phyloP scores from a whole-genome alignment of 2,329 filamentous ascomycete species.

The Epichloe baconii region DNA sequence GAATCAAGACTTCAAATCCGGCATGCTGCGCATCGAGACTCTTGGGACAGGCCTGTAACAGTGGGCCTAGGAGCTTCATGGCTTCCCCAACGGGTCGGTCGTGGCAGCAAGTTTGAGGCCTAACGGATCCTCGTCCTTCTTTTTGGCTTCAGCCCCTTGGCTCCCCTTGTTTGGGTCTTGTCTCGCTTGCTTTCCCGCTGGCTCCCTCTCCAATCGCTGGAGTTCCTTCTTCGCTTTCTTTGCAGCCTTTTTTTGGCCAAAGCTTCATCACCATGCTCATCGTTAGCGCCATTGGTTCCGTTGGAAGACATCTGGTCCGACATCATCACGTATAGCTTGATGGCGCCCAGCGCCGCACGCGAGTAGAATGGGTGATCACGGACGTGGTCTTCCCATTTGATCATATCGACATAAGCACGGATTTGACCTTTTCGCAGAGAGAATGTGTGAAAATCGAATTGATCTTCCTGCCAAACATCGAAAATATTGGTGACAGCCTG shows the following conservation, averaged over 20 bases:
- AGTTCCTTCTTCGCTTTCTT: constrained; percentile 81
- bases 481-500: constrained; percentile 84
- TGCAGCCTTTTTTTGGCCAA: constrained; percentile 71
- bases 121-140: constrained; percentile 80
- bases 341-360: constrained; percentile 66
- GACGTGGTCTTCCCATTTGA: constrained; percentile 86
- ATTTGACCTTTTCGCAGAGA: constrained; percentile 95
- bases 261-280: constrained; percentile 39
- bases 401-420: constrained; percentile 87
- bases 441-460: constrained; percentile 98
- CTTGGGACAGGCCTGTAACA: constrained; percentile 72
- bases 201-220: constrained; percentile 54
- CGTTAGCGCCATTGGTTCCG: constrained; percentile 44
- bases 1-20: constrained; percentile 82
- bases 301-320: constrained; percentile 61
- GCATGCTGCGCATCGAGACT: constrained; percentile 70
- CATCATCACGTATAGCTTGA: constrained; percentile 68
- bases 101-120: constrained; percentile 72
- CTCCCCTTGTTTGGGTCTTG: constrained; percentile 72
- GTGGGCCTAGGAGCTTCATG: constrained; percentile 69
- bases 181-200: constrained; percentile 65
- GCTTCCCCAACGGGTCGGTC: constrained; percentile 70
- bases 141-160: constrained; percentile 56
- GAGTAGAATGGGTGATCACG: constrained; percentile 90
- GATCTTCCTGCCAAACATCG: constrained; percentile 94